Percentiles rank a stretch among this genome's conserved stretches.
Evolutionary conservation across 306 rosid species (phyloP).

Genomic region (Prunus davidiana): DNA sequence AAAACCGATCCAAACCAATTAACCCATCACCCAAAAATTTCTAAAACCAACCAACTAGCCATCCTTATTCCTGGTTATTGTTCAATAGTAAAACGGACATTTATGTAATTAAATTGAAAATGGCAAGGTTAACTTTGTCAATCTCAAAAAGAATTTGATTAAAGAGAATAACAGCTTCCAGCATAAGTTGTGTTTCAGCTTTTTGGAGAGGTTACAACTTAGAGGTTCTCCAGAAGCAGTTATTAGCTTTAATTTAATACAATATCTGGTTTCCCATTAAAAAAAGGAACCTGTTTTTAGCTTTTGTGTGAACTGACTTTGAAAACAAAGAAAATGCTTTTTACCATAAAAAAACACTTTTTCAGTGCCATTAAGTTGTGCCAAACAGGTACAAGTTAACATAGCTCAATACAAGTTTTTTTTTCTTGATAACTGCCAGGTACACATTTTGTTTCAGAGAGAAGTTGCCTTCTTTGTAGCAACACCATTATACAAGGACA

Average conservation of each 20-base stretch:
- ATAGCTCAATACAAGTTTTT: neutral
- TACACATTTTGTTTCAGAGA: neutral
- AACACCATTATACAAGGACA: neutral
- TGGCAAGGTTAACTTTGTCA: neutral
- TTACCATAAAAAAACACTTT: neutral
- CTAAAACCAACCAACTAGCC: neutral
- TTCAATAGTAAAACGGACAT: neutral
- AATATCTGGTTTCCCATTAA: neutral
- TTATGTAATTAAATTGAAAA: neutral
- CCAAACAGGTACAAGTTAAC: neutral
- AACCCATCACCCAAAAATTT: neutral
- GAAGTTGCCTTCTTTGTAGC: neutral
- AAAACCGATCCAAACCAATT: neutral
- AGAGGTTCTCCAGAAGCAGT: neutral
- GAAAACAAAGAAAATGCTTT: neutral
- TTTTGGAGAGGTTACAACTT: neutral
- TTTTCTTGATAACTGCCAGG: neutral
- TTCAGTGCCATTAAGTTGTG: neutral
- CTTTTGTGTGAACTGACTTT: neutral
- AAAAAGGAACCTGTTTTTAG: neutral
- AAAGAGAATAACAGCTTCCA: neutral
- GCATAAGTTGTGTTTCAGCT: neutral
- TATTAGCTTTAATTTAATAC: neutral
- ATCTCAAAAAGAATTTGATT: neutral
- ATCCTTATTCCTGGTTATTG: neutral